Evolutionary conservation across 148 eudicot species (phyloP).

Genomic region (Amaranthus hypochondriacus): DNA sequence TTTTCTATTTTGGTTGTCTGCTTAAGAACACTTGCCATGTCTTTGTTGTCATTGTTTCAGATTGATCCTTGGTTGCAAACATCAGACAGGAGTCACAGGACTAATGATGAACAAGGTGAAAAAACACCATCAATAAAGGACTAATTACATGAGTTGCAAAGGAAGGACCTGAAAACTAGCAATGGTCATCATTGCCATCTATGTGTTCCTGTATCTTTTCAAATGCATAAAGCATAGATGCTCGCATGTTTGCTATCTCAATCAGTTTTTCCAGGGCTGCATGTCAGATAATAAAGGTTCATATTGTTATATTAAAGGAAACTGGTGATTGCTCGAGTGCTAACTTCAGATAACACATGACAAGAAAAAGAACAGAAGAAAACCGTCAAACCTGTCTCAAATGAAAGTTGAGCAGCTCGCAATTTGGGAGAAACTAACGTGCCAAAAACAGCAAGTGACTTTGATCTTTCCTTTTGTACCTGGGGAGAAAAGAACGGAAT

Average conservation of each 20-base stretch:
- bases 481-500: slow-evolving; percentile 17
- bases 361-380: neutral
- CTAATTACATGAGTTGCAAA: slow-evolving; percentile 16
- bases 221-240: slow-evolving; percentile 56
- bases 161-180: neutral
- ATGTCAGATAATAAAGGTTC: slow-evolving; percentile 8
- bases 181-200: slow-evolving; percentile 16
- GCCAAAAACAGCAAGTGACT: slow-evolving; percentile 83
- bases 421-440: slow-evolving; percentile 80
- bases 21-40: no score
- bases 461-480: slow-evolving; percentile 67
- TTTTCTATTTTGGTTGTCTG: no score
- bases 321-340: neutral
- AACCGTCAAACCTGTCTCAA: slow-evolving; percentile 62
- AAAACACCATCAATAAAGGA: neutral
- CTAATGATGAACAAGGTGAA: neutral
- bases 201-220: slow-evolving; percentile 39
- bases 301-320: neutral
- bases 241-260: slow-evolving; percentile 70
- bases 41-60: no score
- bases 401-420: slow-evolving; percentile 72
- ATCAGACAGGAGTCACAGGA: no score
- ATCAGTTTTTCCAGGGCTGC: slow-evolving; percentile 75
- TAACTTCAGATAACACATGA: neutral
- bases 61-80: no score